phyloP scores from a whole-genome alignment of 2,329 filamentous ascomycete species.

The Aspergillus arachidicola region DNA sequence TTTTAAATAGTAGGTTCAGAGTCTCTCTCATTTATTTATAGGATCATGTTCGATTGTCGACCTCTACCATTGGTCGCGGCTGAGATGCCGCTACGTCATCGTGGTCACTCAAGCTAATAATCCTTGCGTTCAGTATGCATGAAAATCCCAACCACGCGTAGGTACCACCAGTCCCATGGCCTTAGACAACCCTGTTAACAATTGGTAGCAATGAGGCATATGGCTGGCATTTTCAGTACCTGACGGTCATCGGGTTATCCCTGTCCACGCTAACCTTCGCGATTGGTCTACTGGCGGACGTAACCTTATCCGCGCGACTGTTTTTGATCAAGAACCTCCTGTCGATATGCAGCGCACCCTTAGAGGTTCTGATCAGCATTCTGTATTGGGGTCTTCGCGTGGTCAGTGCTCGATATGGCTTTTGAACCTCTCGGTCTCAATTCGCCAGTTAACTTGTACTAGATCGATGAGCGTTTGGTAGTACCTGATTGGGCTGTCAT shows the following conservation, averaged over 20 bases:
- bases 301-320: slow-evolving; percentile 53
- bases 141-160: slow-evolving; percentile 48
- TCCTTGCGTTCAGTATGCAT: slow-evolving; percentile 35
- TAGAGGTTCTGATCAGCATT: slow-evolving; percentile 62
- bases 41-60: not conserved
- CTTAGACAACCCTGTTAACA: slow-evolving; percentile 7
- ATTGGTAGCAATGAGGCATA: slow-evolving; percentile 57
- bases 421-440: not conserved
- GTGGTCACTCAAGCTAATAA: slow-evolving; percentile 14
- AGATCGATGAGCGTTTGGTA: slow-evolving; percentile 53
- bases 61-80: not conserved
- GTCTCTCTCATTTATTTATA: not conserved
- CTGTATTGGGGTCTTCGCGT: slow-evolving; percentile 63
- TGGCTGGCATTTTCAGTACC: slow-evolving; percentile 68
- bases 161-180: slow-evolving; percentile 16
- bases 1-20: slow-evolving; percentile 46
- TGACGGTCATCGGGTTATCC: slow-evolving; percentile 64
- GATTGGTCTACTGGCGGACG: slow-evolving; percentile 58
- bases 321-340: slow-evolving; percentile 62
- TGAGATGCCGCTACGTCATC: not conserved
- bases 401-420: slow-evolving; percentile 35
- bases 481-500: slow-evolving; percentile 48
- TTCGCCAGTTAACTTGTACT: slow-evolving; percentile 6
- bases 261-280: slow-evolving; percentile 59
- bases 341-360: slow-evolving; percentile 59